Evolutionary conservation across 2,329 filamentous ascomycete genomes (phyloP), one percentile per base, ranked within the genome.

Genomic region (Diaporthe longicolla): DNA sequence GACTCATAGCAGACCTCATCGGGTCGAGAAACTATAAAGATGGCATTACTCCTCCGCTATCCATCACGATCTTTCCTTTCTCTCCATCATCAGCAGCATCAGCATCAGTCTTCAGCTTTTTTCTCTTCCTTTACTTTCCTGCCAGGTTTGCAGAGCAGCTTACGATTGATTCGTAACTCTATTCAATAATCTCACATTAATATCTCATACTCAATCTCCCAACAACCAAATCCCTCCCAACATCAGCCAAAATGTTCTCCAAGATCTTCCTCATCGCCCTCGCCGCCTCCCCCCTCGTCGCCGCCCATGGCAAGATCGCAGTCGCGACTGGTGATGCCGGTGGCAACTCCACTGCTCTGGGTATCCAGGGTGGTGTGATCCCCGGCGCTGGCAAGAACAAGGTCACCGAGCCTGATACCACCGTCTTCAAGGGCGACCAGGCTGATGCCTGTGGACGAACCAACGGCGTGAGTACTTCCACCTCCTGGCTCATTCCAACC

Each of bases 331-430:
- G 82, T 66, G 80, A 84, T 73, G 76, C 78, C 6, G 83, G 82
- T 55, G 83, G 83, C 72, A 85, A 85, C 76, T 80, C 79, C 35
- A 85, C 83, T 45, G 83, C 82, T 40, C 78, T 84, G 32, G 83
- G 81, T 48, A 84, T 84, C 70, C 77, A 80, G 76, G 82, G 83
- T 45, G 82, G 75, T 61, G 74, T 81, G 65, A 78, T 83, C 55
- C 79, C 81, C 21, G 79, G 80, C 29, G n/a, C 69, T 1, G 37
- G 73, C 59, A 61, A 50, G 24, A 75, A 76, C 73, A 69, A 73
- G 59, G 69, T 29, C n/a, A 86, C 85, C 1, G 84, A 87, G 76
- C 78, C 83, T 45, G 85, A 87, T 78, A 86, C 85, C 40, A 87
- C 85, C 50, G 82, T 87, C 76, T 87, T 87, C 81, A 82, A 77